Percentiles rank a stretch among this genome's conserved stretches.
Evolutionary conservation across 306 rosid species (phyloP).

Genomic region (Boehmeria nivea): DNA sequence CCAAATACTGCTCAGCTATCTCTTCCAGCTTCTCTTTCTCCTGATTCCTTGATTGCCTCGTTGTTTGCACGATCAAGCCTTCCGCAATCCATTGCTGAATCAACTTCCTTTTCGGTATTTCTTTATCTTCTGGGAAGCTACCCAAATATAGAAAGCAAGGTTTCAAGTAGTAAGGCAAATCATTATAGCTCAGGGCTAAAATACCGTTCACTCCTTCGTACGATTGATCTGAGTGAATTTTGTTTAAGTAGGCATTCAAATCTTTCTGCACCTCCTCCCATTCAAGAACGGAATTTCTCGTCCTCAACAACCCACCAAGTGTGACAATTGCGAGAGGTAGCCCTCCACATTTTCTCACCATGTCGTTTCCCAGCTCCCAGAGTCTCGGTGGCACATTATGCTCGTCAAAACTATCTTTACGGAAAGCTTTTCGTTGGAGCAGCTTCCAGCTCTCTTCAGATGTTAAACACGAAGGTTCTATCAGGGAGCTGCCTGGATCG

Average conservation of each 20-base stretch:
- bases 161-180: conserved; percentile 42
- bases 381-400: no score
- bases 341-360: not conserved
- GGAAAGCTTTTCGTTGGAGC: conserved; percentile 1
- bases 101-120: conserved; percentile 33
- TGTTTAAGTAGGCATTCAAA: conserved; percentile 19
- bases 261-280: conserved; percentile 30
- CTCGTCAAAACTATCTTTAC: not conserved
- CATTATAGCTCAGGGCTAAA: conserved; percentile 43
- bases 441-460: conserved; percentile 11
- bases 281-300: not conserved
- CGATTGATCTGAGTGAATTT: conserved; percentile 10
- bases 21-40: no score
- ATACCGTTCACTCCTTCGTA: conserved; percentile 25
- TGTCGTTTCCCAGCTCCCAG: no score
- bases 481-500: not conserved
- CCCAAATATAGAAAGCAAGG: conserved; percentile 52
- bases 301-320: conserved; percentile 12
- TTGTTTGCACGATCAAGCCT: conserved; percentile 28
- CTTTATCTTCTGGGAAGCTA: conserved; percentile 46
- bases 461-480: not conserved
- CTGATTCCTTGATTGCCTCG: conserved; percentile 6
- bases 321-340: conserved; percentile 6
- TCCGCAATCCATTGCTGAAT: conserved; percentile 48
- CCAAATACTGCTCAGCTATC: conserved; percentile 39